phyloP scores from a whole-genome alignment of 345 rosid species.

The Litchi chinensis region DNA sequence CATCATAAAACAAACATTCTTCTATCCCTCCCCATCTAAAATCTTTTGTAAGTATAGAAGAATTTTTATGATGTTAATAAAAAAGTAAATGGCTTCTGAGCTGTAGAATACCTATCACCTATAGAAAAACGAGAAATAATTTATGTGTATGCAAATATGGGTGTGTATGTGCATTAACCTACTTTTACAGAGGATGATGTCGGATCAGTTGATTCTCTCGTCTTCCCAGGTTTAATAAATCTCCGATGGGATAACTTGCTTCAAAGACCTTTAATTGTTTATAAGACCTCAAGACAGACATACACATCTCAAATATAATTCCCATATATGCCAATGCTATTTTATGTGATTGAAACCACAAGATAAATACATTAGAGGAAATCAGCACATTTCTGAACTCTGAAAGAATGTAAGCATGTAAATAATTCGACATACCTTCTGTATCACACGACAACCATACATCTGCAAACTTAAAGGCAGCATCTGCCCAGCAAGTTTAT shows the following conservation, averaged over 20 bases:
- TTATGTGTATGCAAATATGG: too few species aligned
- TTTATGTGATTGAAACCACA: background rate
- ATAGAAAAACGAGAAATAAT: background rate
- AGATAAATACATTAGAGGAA: background rate
- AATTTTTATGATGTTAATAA: too few species aligned
- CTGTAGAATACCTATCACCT: background rate
- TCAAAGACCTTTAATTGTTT: constrained; percentile 3
- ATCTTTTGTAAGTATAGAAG: too few species aligned
- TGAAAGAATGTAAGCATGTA: background rate
- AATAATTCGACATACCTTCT: constrained; percentile 60
- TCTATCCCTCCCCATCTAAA: too few species aligned
- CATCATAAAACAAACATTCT: too few species aligned
- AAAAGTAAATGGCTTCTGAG: background rate
- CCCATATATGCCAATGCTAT: background rate
- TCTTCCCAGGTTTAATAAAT: background rate
- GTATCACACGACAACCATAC: constrained; percentile 99
- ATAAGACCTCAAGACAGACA: constrained; percentile 9
- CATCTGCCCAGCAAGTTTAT: constrained; percentile 87
- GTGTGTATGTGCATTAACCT: too few species aligned
- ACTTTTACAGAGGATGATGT: background rate
- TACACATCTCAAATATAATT: background rate
- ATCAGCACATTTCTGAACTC: background rate
- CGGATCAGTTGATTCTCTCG: background rate
- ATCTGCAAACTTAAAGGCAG: constrained; percentile 90
- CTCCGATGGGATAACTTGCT: background rate